phyloP scores from a whole-genome alignment of 2,329 filamentous ascomycete genomes.

The Apiospora kogelbergensis region DNA sequence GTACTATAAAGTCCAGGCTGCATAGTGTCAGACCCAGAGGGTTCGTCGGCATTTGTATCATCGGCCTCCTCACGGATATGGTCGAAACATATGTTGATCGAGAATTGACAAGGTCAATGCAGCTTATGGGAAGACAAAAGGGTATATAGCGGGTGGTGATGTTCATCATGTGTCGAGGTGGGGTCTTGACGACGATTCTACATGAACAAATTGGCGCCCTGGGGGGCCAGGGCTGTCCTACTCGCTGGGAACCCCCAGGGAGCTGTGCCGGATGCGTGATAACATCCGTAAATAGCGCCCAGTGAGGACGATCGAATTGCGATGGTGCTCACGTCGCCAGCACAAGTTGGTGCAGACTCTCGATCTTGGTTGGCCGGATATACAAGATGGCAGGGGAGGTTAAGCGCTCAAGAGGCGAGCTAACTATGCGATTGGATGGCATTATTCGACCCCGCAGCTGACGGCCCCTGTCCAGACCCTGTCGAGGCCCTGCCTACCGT shows the following conservation, averaged over 20 bases:
- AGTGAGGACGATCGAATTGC: slow-evolving; percentile 30
- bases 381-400: slow-evolving; percentile 22
- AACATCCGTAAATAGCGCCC: slow-evolving; percentile 37
- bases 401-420: slow-evolving; percentile 16
- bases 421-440: slow-evolving; percentile 12
- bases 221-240: slow-evolving; percentile 26
- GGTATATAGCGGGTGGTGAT: slow-evolving; percentile 61
- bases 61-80: slow-evolving; percentile 43
- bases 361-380: slow-evolving; percentile 31
- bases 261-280: slow-evolving; percentile 33
- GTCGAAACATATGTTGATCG: slow-evolving; percentile 53
- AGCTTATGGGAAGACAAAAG: slow-evolving; percentile 43
- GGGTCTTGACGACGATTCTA: slow-evolving; percentile 28
- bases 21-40: slow-evolving; percentile 30
- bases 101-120: slow-evolving; percentile 44
- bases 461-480: neutral
- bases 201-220: slow-evolving; percentile 38
- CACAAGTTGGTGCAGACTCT: slow-evolving; percentile 11
- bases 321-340: slow-evolving; percentile 12
- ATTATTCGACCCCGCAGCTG: slow-evolving; percentile 14
- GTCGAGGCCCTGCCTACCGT: neutral
- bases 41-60: slow-evolving; percentile 18
- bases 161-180: slow-evolving; percentile 41
- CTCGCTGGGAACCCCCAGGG: slow-evolving; percentile 21
- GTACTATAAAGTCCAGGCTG: slow-evolving; percentile 32